These are phyloP conservation scores for Coffea humblotiana DNA, from an alignment of 305 asterid genomes.

Conservation along the genomic window DNA sequence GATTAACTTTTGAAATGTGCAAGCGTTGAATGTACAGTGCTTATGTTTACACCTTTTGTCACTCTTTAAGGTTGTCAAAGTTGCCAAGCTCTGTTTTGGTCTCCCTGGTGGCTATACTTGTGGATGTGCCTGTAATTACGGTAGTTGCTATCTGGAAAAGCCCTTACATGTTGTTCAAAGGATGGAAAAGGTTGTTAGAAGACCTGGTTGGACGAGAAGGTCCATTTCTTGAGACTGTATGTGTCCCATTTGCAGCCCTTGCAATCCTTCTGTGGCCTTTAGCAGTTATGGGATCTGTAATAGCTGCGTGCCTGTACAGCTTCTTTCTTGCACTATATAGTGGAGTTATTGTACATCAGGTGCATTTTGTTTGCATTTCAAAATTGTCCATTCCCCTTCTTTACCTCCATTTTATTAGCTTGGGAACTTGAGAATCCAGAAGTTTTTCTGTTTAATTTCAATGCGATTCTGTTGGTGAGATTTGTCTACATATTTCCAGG, in stretches of 20 bases:
- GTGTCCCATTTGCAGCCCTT: constrained; percentile 91
- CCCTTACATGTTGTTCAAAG: constrained; percentile 79
- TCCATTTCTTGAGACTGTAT: constrained; percentile 80
- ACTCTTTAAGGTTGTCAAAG: constrained; percentile 46
- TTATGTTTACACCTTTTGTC: neutral
- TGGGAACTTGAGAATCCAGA: neutral
- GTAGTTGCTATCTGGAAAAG: constrained; percentile 89
- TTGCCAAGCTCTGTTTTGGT: constrained; percentile 71
- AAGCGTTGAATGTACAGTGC: neutral
- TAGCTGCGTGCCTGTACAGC: constrained; percentile 71
- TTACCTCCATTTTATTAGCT: neutral
- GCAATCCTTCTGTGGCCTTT: constrained; percentile 87
- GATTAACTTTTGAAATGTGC: neutral
- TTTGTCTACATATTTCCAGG: constrained; percentile 38
- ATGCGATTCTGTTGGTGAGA: neutral
- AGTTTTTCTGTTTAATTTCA: neutral
- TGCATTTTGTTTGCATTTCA: constrained; percentile 14
- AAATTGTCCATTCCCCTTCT: neutral
- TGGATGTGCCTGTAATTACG: constrained; percentile 68
- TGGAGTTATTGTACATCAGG: constrained; percentile 79
- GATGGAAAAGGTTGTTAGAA: constrained; percentile 85
- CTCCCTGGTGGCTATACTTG: constrained; percentile 51
- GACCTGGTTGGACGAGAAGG: constrained; percentile 90
- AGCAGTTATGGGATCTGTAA: constrained; percentile 66
- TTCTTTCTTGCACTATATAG: constrained; percentile 72